Base-by-base conservation (phyloP, 164 flowering plant species). In the Umbilicus rupestris region DNA sequence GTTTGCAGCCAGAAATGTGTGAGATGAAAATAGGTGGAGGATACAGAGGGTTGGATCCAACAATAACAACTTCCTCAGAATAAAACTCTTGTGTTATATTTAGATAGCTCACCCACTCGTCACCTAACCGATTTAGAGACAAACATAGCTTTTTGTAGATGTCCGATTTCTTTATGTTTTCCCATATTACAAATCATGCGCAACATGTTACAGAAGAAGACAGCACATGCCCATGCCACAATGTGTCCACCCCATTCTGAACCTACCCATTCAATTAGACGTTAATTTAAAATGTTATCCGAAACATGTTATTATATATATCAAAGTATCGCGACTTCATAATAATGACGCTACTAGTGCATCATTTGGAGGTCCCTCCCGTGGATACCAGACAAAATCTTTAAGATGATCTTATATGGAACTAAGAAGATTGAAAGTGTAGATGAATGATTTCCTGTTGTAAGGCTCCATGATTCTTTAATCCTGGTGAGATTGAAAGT, bases 41-140 rank as follows among this genome's bases (percentile, higher is more conserved):
- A 55, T 55, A 55, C 60, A 55, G 60, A 55, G 33, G 28, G 33
- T 26, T 55, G 33, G 11, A 28, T 55, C 60, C 60, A 55, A 55
- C 60, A 55, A 55, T 55, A 55, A 55, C 60, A 28, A 26, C 60
- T 55, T 55, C 33, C 60, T 55, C 33, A 12, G 31, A 55, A 55
- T 55, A 26, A 55, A 55, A 55, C 60, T 26, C 60, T 55, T 28
- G 33, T 28, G 30, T 30, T 52, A 55, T 55, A 11, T 55, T 55
- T 26, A 55, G 60, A 55, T 55, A 55, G 60, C 33, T 55, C 60
- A 55, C 60, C 60, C 60, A 55, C 60, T 26, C 60, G 28, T 55
- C 60, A 55, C 60, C 60, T 55, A 55, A 50, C 57, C 28, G 28
- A 50, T 22, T 9, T 12, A 1, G 22, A 50, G 28, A 20, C 1